These are phyloP conservation scores for Pyrus hybrid DNA, from an alignment of 331 rosid genomes.

Conservation along the genomic window DNA sequence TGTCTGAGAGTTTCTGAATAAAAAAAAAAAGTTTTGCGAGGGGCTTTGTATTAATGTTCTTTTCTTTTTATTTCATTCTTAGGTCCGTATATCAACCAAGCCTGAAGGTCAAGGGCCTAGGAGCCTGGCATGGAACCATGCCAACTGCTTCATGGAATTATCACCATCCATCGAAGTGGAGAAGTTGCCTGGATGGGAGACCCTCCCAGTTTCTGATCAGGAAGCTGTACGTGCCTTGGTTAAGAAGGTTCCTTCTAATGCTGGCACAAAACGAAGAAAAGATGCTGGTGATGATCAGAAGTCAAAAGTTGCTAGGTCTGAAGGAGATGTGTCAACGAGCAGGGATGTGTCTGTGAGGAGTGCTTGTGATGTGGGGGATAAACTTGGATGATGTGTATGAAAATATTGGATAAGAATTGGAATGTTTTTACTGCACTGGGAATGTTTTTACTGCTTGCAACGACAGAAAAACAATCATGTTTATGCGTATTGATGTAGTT, in stretches of 20 bases:
- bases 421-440: too few relatives aligned
- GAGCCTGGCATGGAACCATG: conserved; percentile 87
- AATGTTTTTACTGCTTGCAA: too few relatives aligned
- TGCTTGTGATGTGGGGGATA: conserved; percentile 34
- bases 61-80: conserved; percentile 5
- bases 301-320: conserved; percentile 56
- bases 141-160: conserved; percentile 62
- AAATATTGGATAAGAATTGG: too few relatives aligned
- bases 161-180: conserved; percentile 64
- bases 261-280: conserved; percentile 62
- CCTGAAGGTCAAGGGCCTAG: conserved; percentile 76
- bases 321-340: conserved; percentile 49
- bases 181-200: conserved; percentile 79
- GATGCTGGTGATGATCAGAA: conserved; percentile 33
- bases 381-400: too few relatives aligned
- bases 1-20: too few relatives aligned
- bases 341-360: conserved; percentile 24
- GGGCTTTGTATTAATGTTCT: too few relatives aligned
- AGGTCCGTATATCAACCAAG: conserved; percentile 81
- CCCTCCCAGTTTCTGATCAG: conserved; percentile 71
- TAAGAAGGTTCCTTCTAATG: conserved; percentile 42
- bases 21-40: too few relatives aligned
- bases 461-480: too few relatives aligned
- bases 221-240: conserved; percentile 43
- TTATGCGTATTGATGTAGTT: too few relatives aligned